Base-by-base conservation (phyloP, 2,329 filamentous ascomycete species). In the Xylaria sp. region DNA sequence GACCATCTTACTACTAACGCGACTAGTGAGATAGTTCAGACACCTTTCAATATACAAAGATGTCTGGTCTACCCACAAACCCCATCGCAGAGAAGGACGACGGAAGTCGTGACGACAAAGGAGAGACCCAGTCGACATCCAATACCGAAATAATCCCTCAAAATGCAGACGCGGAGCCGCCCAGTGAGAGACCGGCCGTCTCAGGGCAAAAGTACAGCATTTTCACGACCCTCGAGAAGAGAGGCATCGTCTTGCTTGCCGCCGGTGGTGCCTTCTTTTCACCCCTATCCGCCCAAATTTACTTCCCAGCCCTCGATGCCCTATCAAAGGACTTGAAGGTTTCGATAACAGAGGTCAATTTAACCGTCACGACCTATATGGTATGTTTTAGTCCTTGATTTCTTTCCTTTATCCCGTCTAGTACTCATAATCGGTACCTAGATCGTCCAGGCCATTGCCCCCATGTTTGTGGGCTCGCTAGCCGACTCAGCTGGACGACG, bases 391-490 rank as follows among this genome's bases (percentile, higher is more conserved):
- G 20, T 39, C 3, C 43, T 5, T 5, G 20, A 3, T 13, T 13
- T 39, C 32, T 23, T 13, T 39, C 32, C 25, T 28, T 3, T 77
- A 46, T 63, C 78, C 25, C 75, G 70, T 4, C 23, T 30, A 15
- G 28, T 56, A 77, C 80, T 80, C 5, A 79, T 74, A 23, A 5
- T 46, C 12, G 1, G 25, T 60, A 23, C 36, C 50, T 13, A 80
- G 81, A 83, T 87, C 52, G 82, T 87, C 50, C 85, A 87, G 78
- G 85, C 82, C 12, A 73, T 88, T 4, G 82, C 85, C 0, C 86
- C 86, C 4, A 81, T 82, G 66, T 81, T 86, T 60, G 77, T 85
- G 12, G 85, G 83, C 9, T 81, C 82, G 20, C 78, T 87, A 28
- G 83, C 85, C 2, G 86, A 87, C 70, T 77, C 73, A 18, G 74